These are phyloP conservation scores for Asclepias syriaca DNA, from an alignment of 257 asterid species.

Conservation along the genomic window DNA sequence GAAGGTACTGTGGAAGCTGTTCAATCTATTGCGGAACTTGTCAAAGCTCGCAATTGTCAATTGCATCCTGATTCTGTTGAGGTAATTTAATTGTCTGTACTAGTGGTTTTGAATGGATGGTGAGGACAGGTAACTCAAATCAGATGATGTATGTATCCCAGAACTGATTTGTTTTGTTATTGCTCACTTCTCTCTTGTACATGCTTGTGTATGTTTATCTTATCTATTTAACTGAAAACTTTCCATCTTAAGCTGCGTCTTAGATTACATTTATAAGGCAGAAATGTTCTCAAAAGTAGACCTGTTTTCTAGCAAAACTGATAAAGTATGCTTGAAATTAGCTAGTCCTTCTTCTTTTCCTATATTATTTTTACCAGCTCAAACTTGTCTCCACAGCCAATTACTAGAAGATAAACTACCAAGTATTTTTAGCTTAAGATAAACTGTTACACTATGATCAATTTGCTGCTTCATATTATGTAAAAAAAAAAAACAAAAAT, in stretches of 20 bases:
- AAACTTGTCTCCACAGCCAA: too few relatives aligned
- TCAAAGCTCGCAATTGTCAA: slow-evolving; percentile 68
- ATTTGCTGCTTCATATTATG: neutral
- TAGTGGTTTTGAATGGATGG: neutral
- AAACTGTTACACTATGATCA: neutral
- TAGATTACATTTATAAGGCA: neutral
- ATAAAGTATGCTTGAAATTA: neutral
- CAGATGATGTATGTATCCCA: neutral
- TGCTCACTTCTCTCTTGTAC: neutral
- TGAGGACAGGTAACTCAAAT: neutral
- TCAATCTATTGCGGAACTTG: slow-evolving; percentile 72
- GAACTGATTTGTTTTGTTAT: neutral
- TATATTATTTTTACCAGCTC: neutral
- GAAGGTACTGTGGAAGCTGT: slow-evolving; percentile 96
- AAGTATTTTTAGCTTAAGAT: neutral
- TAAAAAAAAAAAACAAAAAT: neutral
- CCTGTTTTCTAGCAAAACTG: neutral
- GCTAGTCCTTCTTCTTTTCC: neutral
- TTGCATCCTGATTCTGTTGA: slow-evolving; percentile 91
- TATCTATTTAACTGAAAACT: neutral
- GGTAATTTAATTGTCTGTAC: slow-evolving; percentile 32
- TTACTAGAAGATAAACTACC: neutral
- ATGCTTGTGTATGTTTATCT: neutral
- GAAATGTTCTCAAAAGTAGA: neutral
- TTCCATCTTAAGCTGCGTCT: neutral